Conservation (phyloP, 1,139 yeast species). For the Pichia sp. region DNA sequence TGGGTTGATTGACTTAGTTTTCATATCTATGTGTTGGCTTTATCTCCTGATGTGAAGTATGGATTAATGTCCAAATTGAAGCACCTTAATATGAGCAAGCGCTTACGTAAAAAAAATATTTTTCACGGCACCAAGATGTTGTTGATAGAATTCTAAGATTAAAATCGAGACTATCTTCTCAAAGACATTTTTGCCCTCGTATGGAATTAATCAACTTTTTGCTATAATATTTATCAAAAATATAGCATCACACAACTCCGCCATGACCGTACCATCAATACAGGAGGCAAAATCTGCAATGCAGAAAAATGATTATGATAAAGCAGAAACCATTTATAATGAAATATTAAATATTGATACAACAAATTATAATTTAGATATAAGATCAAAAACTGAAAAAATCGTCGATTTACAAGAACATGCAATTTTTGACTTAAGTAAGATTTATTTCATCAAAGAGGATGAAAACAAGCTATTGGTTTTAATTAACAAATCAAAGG, state of each 20-base stretch:
- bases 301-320: constrained; percentile 39
- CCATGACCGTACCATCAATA: constrained; percentile 33
- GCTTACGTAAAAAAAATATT: too few relatives aligned
- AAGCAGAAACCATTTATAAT: constrained; percentile 54
- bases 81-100: too few relatives aligned
- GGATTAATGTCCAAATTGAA: too few relatives aligned
- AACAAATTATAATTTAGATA: constrained; percentile 17
- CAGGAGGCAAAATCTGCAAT: constrained; percentile 57
- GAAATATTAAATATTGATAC: constrained; percentile 31
- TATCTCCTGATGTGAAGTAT: too few relatives aligned
- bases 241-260: not conserved
- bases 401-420: constrained; percentile 45
- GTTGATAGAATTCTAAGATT: too few relatives aligned
- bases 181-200: constrained; percentile 3
- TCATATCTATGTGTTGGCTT: too few relatives aligned
- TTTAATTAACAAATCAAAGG: constrained; percentile 66
- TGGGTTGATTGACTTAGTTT: too few relatives aligned
- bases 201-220: not conserved
- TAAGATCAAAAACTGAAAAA: constrained; percentile 31
- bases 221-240: not conserved
- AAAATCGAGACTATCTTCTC: too few relatives aligned
- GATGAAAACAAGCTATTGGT: constrained; percentile 48
- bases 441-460: constrained; percentile 42
- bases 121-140: too few relatives aligned
- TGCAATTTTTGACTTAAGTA: constrained; percentile 60